These are phyloP conservation scores for Gaillardinia entomophila DNA, from an alignment of 805 yeast species.

Conservation along the genomic window DNA sequence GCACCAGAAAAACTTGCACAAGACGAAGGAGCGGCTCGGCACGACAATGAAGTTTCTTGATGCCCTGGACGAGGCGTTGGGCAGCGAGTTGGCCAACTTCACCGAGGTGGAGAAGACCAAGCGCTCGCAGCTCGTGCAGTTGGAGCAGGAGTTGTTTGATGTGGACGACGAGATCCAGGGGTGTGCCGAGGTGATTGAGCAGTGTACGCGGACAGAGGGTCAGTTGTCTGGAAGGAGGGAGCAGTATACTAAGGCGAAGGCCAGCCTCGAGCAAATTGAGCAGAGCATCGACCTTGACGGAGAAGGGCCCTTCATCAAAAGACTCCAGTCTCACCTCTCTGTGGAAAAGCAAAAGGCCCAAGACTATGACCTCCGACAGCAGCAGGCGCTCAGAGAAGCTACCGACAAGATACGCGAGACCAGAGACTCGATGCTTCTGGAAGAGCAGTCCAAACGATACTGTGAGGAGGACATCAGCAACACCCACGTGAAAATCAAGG, in stretches of 20 bases:
- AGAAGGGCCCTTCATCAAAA: conserved; percentile 5
- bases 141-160: background rate
- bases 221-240: conserved; percentile 42
- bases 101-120: conserved; percentile 14
- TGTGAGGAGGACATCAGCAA: conserved; percentile 33
- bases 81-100: conserved; percentile 24
- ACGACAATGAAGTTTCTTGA: conserved; percentile 40
- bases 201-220: conserved; percentile 33
- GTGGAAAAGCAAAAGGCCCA: conserved; percentile 8
- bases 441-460: conserved; percentile 39
- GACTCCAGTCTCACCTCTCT: no score
- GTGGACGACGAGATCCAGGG: no score
- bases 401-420: conserved; percentile 8
- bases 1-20: conserved; percentile 30
- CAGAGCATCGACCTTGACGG: conserved; percentile 7
- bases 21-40: conserved; percentile 39
- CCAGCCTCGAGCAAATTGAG: conserved; percentile 4
- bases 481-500: conserved; percentile 27
- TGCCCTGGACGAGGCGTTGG: conserved; percentile 30
- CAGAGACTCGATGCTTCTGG: conserved; percentile 25
- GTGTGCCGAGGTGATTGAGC: no score
- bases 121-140: background rate
- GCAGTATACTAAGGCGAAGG: conserved; percentile 18
- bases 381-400: background rate
- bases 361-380: no score